These are phyloP conservation scores for Aspergillus steynii DNA, from an alignment of 495 filamentous ascomycete species.

Conservation along the genomic window DNA sequence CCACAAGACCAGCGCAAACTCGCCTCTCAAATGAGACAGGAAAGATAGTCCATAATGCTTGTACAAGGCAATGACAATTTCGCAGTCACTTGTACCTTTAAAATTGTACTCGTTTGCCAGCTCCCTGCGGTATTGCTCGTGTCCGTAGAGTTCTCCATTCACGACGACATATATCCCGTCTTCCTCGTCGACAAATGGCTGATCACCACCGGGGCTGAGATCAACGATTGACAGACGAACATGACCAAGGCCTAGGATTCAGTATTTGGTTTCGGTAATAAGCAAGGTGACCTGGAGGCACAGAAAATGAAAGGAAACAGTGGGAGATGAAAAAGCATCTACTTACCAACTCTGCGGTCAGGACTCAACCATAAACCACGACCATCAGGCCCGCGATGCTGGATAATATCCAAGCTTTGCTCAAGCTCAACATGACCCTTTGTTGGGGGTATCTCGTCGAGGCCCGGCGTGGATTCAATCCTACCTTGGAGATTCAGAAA, in stretches of 20 bases:
- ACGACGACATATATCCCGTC: conserved; percentile 49
- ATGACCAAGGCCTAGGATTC: conserved; percentile 36
- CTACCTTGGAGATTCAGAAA: neutral
- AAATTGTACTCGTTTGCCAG: conserved; percentile 42
- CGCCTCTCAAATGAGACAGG: conserved; percentile 46
- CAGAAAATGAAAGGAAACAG: neutral
- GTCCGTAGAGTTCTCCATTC: conserved; percentile 57
- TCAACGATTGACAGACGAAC: conserved; percentile 54
- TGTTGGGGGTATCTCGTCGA: neutral
- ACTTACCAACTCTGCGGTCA: conserved; percentile 36
- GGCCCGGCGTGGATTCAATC: neutral
- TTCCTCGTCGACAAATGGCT: conserved; percentile 47
- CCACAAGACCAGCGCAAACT: conserved; percentile 52
- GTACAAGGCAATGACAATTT: conserved; percentile 54
- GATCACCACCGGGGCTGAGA: conserved; percentile 42
- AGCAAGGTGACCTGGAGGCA: too few relatives aligned
- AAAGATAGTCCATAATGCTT: conserved; percentile 45
- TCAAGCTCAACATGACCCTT: conserved; percentile 8
- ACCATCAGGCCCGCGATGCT: conserved; percentile 50
- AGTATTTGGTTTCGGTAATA: neutral
- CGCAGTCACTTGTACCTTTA: conserved; percentile 42
- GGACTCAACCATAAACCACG: conserved; percentile 46
- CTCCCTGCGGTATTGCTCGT: conserved; percentile 38
- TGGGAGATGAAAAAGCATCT: too few relatives aligned
- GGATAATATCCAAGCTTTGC: conserved; percentile 37